Conservation (phyloP, 2,329 filamentous ascomycete species). For the Raffaelea ambrosiae region DNA sequence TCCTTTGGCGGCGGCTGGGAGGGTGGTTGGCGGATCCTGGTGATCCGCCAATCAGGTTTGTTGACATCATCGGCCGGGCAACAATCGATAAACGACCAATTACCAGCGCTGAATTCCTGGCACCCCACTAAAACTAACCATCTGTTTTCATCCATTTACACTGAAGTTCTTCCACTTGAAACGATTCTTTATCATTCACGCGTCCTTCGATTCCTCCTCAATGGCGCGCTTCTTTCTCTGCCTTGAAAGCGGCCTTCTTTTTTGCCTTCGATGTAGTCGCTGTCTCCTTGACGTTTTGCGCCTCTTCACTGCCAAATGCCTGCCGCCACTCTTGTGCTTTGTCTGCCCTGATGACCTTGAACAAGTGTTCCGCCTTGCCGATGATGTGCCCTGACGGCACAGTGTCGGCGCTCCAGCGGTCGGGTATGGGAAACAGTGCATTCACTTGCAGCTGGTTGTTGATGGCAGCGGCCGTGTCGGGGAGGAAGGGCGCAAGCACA, state of each 20-base stretch:
- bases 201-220: no score
- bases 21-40: neutral
- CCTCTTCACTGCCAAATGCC: conserved; percentile 40
- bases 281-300: conserved; percentile 17
- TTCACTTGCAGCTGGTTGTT: conserved; percentile 59
- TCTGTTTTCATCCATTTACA: no score
- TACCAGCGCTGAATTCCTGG: neutral
- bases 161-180: no score
- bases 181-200: no score
- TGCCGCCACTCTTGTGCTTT: conserved; percentile 64
- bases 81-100: conserved; percentile 14
- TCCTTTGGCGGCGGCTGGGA: neutral
- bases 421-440: conserved; percentile 49
- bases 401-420: conserved; percentile 50
- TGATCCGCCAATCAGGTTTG: conserved; percentile 2
- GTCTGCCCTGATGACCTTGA: conserved; percentile 61
- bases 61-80: conserved; percentile 13
- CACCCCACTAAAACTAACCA: neutral
- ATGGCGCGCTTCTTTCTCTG: conserved; percentile 4
- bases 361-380: conserved; percentile 47
- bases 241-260: conserved; percentile 10
- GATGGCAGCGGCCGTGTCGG: conserved; percentile 64
- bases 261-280: conserved; percentile 15
- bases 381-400: conserved; percentile 70
- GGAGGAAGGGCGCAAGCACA: conserved; percentile 76